Conservation (phyloP, 441 rosid genomes). For the Syzygium syzygioides region DNA sequence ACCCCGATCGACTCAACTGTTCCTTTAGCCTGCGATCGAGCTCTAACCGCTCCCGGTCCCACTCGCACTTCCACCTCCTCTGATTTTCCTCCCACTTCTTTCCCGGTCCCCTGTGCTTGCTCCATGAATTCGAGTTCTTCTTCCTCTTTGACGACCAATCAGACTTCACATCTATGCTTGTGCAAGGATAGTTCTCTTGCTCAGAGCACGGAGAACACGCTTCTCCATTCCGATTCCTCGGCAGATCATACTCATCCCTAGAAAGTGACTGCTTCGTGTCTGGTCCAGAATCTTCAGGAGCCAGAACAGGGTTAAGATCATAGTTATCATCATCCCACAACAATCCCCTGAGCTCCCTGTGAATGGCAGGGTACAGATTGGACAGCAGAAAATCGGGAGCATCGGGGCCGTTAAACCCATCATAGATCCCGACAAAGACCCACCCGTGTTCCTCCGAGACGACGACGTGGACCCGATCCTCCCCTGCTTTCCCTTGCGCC, state of each 20-base stretch:
- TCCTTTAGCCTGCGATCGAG: constrained; percentile 68
- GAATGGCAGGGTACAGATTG: constrained; percentile 29
- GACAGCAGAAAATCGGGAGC: constrained; percentile 41
- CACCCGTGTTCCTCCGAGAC: constrained; percentile 40
- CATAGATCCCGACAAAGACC: constrained; percentile 46
- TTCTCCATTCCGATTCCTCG: constrained; percentile 3
- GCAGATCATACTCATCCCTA: constrained; percentile 4
- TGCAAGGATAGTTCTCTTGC: constrained; percentile 24
- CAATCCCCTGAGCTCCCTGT: constrained; percentile 36
- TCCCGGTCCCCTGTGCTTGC: constrained; percentile 35
- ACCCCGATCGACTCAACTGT: constrained; percentile 33
- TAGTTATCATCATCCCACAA: constrained; percentile 29
- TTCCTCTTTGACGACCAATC: constrained; percentile 21
- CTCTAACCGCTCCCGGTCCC: constrained; percentile 82
- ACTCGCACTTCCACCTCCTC: constrained; percentile 78
- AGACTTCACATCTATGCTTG: constrained; percentile 13
- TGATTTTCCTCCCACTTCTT: constrained; percentile 79
- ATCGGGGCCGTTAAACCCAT: constrained; percentile 49
- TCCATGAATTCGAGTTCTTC: constrained; percentile 25
- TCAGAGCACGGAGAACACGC: constrained; percentile 25
- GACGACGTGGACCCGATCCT: constrained; percentile 44
- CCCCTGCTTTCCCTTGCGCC: constrained; percentile 61
- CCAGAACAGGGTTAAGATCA: constrained; percentile 18
- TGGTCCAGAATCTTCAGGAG: not conserved
- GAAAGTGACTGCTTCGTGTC: not conserved